Conservation (phyloP, 2,329 filamentous ascomycete species). For the Ophiostoma sp. region DNA sequence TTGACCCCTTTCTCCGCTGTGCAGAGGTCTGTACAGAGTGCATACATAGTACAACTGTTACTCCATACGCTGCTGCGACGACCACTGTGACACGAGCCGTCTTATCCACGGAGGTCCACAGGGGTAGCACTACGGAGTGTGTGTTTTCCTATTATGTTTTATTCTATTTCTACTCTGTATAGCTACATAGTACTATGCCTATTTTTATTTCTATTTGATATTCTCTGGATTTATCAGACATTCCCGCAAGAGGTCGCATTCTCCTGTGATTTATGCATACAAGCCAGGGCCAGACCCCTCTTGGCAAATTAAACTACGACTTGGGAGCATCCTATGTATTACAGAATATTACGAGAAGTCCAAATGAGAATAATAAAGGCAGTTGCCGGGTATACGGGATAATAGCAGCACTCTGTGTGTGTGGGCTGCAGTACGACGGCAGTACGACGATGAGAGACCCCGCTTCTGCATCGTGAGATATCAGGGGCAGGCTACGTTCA, state of each 20-base stretch:
- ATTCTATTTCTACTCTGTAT: not conserved
- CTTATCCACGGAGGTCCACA: constrained; percentile 10
- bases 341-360: not conserved
- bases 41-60: not conserved
- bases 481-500: not conserved
- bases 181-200: no score
- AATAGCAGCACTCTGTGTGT: not conserved
- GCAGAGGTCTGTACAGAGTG: no score
- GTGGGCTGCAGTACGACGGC: not conserved
- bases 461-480: constrained; percentile 3
- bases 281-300: not conserved
- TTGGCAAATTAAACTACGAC: constrained; percentile 7
- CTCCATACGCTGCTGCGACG: constrained; percentile 14
- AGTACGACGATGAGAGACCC: not conserved
- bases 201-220: not conserved
- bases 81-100: constrained; percentile 7
- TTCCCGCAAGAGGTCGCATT: not conserved
- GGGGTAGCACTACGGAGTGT: not conserved
- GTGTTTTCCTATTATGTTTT: not conserved
- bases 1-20: constrained; percentile 5
- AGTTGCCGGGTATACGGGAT: not conserved
- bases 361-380: not conserved
- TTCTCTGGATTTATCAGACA: not conserved
- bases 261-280: not conserved
- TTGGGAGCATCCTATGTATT: not conserved